Conservation (phyloP, 2,329 filamentous ascomycete genomes). For the Colletotrichum salicis region DNA sequence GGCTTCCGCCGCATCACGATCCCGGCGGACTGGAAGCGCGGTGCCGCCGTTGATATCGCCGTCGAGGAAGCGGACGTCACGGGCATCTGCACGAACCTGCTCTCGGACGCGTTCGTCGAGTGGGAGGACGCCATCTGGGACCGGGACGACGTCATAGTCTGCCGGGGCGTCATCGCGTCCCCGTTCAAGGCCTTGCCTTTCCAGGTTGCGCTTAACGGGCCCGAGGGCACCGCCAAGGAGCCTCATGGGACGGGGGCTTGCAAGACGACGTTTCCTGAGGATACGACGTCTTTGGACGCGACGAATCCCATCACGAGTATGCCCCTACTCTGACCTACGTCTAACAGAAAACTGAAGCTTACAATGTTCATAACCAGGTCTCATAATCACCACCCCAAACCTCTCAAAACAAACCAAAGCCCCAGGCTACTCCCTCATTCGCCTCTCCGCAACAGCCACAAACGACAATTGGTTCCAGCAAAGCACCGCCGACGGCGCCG, state of each 20-base stretch:
- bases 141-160: conserved; percentile 49
- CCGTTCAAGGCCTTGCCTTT: conserved; percentile 62
- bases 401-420: conserved; percentile 42
- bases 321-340: no score
- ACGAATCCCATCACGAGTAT: conserved; percentile 61
- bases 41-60: conserved; percentile 49
- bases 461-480: conserved; percentile 66
- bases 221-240: conserved; percentile 37
- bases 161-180: conserved; percentile 65
- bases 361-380: conserved; percentile 46
- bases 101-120: conserved; percentile 63
- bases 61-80: conserved; percentile 54
- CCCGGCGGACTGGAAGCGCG: conserved; percentile 46
- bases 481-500: conserved; percentile 50
- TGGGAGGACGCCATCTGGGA: conserved; percentile 64
- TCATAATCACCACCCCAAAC: conserved; percentile 57
- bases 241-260: conserved; percentile 57
- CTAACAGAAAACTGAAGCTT: not conserved
- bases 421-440: conserved; percentile 63
- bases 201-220: conserved; percentile 55
- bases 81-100: conserved; percentile 62
- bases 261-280: conserved; percentile 55
- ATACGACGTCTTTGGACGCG: conserved; percentile 40
- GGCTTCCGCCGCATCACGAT: conserved; percentile 65
- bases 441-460: conserved; percentile 61